These are phyloP conservation scores for Teratosphaeriaceae sp. DNA, from an alignment of 2,329 filamentous ascomycete species.

Conservation along the genomic window DNA sequence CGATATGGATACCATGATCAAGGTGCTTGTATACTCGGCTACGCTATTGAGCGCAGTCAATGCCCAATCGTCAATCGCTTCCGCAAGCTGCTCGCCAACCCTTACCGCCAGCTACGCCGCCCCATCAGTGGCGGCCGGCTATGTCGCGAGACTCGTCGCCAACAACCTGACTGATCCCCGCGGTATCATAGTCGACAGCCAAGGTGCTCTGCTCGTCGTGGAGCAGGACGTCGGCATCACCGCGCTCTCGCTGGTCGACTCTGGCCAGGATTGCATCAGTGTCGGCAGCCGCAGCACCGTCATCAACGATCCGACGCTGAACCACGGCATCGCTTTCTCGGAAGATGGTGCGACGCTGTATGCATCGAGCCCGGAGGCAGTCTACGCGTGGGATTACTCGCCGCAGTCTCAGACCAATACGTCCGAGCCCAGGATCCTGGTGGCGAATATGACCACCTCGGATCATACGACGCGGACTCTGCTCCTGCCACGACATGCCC, in stretches of 20 bases:
- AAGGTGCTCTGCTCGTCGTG: slow-evolving; percentile 44
- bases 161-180: slow-evolving; percentile 40
- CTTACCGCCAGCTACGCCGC: slow-evolving; percentile 32
- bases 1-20: background rate
- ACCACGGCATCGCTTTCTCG: slow-evolving; percentile 46
- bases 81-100: slow-evolving; percentile 29
- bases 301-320: slow-evolving; percentile 32
- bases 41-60: background rate
- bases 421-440: slow-evolving; percentile 45
- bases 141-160: slow-evolving; percentile 40
- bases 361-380: slow-evolving; percentile 51
- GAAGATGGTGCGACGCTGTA: slow-evolving; percentile 45
- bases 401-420: slow-evolving; percentile 33
- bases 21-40: background rate
- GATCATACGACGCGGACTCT: slow-evolving; percentile 64
- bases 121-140: slow-evolving; percentile 38
- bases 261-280: slow-evolving; percentile 20
- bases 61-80: slow-evolving; percentile 7
- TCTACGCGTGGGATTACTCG: slow-evolving; percentile 60
- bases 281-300: slow-evolving; percentile 18
- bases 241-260: slow-evolving; percentile 17
- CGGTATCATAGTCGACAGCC: slow-evolving; percentile 41
- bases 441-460: slow-evolving; percentile 54
- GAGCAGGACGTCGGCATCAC: slow-evolving; percentile 30
- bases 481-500: slow-evolving; percentile 49